These are phyloP conservation scores for Fusarium buxicola DNA, from an alignment of 2,329 filamentous ascomycete species.

Conservation along the genomic window DNA sequence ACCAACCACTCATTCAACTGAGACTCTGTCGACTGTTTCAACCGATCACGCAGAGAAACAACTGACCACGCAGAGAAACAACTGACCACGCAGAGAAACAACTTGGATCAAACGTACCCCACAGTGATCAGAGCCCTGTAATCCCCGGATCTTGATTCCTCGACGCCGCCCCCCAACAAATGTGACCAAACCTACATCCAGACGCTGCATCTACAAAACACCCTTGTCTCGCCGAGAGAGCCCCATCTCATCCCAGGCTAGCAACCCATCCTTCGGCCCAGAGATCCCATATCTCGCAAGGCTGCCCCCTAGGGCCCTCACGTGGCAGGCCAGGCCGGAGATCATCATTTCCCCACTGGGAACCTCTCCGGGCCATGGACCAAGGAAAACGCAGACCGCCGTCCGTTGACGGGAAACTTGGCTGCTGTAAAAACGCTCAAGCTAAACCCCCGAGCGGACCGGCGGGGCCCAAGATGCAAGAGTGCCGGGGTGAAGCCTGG, in stretches of 20 bases:
- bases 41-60: too few relatives aligned
- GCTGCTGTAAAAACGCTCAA: neutral
- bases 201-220: too few relatives aligned
- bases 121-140: neutral
- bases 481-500: neutral
- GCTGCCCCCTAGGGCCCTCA: slow-evolving; percentile 26
- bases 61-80: too few relatives aligned
- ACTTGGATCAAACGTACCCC: neutral
- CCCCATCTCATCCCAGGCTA: neutral
- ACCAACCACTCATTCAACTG: too few relatives aligned
- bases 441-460: too few relatives aligned
- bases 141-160: neutral
- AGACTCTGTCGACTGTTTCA: too few relatives aligned
- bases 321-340: slow-evolving; percentile 30
- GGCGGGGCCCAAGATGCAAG: neutral
- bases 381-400: slow-evolving; percentile 24
- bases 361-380: slow-evolving; percentile 39
- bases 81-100: too few relatives aligned
- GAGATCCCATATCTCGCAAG: slow-evolving; percentile 2
- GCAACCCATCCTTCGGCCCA: neutral
- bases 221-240: slow-evolving; percentile 1
- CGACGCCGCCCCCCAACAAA: neutral
- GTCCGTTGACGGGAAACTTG: slow-evolving; percentile 19
- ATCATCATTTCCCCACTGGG: slow-evolving; percentile 40
- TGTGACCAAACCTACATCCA: too few relatives aligned